phyloP scores from a whole-genome alignment of 352 stramenopile genomes.

The Globisporangium cystogenes region DNA sequence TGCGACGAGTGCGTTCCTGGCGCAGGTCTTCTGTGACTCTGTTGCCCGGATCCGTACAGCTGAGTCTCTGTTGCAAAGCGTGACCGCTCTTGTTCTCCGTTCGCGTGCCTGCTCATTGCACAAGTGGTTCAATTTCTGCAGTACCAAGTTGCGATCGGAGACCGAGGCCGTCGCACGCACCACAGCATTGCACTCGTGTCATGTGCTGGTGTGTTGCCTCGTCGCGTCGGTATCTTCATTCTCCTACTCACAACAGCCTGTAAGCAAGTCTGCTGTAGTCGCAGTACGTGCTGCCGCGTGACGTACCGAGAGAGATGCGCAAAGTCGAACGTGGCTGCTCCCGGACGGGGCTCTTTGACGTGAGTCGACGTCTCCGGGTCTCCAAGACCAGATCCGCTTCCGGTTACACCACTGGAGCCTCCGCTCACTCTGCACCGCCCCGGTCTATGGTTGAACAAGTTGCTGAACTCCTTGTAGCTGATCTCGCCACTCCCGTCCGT shows the following conservation, averaged over 20 bases:
- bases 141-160: background rate
- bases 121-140: background rate
- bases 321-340: conserved; percentile 33
- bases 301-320: conserved; percentile 32
- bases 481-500: conserved; percentile 47
- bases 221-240: conserved; percentile 31
- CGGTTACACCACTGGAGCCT: background rate
- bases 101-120: background rate
- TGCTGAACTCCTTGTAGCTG: conserved; percentile 52
- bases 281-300: no score
- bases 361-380: background rate
- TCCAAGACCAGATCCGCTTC: background rate
- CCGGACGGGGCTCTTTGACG: conserved; percentile 8
- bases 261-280: background rate
- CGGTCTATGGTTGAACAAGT: conserved; percentile 20
- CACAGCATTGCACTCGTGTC: conserved; percentile 32
- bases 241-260: conserved; percentile 12
- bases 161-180: conserved; percentile 5
- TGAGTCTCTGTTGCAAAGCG: conserved; percentile 37
- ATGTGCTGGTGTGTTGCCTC: conserved; percentile 25
- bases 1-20: background rate
- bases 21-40: background rate
- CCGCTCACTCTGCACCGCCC: background rate
- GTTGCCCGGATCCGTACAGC: conserved; percentile 27
- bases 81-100: conserved; percentile 1